Evolutionary conservation across 106 monocot species (phyloP), one percentile per base, ranked within the genome.

Genomic region (Phalaenopsis equestris): DNA sequence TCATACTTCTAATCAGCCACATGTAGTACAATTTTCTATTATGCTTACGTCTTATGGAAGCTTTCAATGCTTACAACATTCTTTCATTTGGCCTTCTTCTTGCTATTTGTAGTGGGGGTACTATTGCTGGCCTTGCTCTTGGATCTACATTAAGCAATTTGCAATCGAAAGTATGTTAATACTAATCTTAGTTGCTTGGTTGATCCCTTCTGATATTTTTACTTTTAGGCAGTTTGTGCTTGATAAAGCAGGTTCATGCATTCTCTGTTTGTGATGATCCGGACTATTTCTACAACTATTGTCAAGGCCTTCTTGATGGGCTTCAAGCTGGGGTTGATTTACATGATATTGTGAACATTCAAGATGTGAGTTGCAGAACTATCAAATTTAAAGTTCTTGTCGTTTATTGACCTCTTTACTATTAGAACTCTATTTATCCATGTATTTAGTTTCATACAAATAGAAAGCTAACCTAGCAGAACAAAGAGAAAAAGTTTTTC

Each of bases 191-290:
- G 30, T 49, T 82, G 23, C 41, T 72, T 42, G 61, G 18, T 47
- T 0, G 14, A 67, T 9, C 47, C 17, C 24, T 76, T 5, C 23
- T 1, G 38, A 49, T 65, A 6, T 37, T 76, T 30, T 47, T 57
- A 37, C 70, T 56, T n/a, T 2, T 42, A 72, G 58, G 77, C 82
- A 75, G 75, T 67, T 24, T 21, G 8, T 77, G 21, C 8, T 79
- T 87, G 80, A 56, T 76, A 30, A 56, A 77, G 56, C 56, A 98
- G 98, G 91, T 98, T 81, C 92, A 90, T 87, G 98, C 98, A 57
- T 98, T 90, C 82, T 90, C 94, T 75, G 94, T 98, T 67, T 98
- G 98, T 85, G 98, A 98, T 87, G 88, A 88, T 84, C 98, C 98
- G 78, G 88, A 80, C 55, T 98, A 98, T 79, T 98, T 98, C 83